Evolutionary conservation across 2,329 filamentous ascomycete genomes (phyloP), one percentile per base, ranked within the genome.

Genomic region (Teratosphaeria destructans): DNA sequence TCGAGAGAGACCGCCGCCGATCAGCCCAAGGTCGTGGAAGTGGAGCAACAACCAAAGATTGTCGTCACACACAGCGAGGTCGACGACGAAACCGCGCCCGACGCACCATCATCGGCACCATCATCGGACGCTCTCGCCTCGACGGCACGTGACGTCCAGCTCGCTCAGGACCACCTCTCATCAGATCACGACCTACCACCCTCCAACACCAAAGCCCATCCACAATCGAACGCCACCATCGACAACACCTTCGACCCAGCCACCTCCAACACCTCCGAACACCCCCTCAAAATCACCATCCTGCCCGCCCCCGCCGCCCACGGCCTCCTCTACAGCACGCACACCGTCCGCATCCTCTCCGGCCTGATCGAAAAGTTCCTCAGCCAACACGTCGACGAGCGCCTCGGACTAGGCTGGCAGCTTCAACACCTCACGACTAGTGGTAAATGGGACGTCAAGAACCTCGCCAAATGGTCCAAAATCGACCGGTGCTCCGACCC

Each of bases 401-500:
- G 91, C 8, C 81, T 96, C 14, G 89, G 85, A 1, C 83, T 93
- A 32, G 89, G 87, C 52, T 97, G 93, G 92, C 93, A 97, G 74
- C 79, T 97, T 16, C 88, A 93, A 67, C 87, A 94, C 68, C 83
- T 97, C 27, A 90, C 88, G 2, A 90, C 88, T 1, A 89, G 91
- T 65, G 92, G 92, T 3, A 97, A 97, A 76, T 97, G 93, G 93
- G 93, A 96, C 70, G 90, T 97, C 65, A 97, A 97, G 76, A 97
- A 97, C 69, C 80, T 96, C 11, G 85, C 83, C 72, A 85, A 84
- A 19, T 59, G 57, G 57, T 37, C 43, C 88, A 19, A 16, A 10
- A 63, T 67, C 14, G 58, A 61, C 0, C 60, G 62, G 4, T 66
- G 66, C 58, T 68, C 68, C 1, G 63, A 66, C 16, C 85, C 87